Conservation (phyloP, 345 rosid species). For the Lagerstroemia speciosa region DNA sequence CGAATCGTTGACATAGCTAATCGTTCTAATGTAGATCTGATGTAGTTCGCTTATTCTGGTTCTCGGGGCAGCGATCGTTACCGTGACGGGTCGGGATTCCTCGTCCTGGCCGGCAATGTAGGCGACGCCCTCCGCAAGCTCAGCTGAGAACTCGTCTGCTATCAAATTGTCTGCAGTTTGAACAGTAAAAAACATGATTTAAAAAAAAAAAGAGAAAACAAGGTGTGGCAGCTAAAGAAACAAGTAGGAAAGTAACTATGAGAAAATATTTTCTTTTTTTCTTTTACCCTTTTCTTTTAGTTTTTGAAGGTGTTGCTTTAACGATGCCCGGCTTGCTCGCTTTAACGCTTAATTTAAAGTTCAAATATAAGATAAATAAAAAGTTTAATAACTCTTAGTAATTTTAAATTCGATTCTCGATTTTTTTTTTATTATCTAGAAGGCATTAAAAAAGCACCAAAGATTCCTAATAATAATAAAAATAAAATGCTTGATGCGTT, state of each 20-base stretch:
- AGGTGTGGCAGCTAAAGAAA: background rate
- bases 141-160: conserved; percentile 90
- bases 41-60: background rate
- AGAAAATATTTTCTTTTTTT: background rate
- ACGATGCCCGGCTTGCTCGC: conserved; percentile 19
- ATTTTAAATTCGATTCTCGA: conserved; percentile 14
- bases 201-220: background rate
- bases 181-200: background rate
- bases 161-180: conserved; percentile 47
- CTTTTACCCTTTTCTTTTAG: conserved; percentile 5
- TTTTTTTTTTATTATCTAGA: too few species aligned
- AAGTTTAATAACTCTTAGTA: conserved; percentile 16
- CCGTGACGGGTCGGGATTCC: conserved; percentile 75
- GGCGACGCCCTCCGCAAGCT: conserved; percentile 73
- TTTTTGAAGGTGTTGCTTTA: conserved; percentile 15
- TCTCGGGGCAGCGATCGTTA: conserved; percentile 14
- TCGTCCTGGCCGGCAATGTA: conserved; percentile 85
- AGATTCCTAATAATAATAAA: background rate
- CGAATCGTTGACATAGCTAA: background rate
- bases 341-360: conserved; percentile 35
- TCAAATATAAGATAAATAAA: conserved; percentile 11
- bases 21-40: background rate
- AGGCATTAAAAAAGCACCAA: conserved; percentile 14
- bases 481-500: background rate
- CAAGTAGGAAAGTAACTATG: background rate